These are phyloP conservation scores for Rasamsonia emersonii DNA, from an alignment of 2,329 filamentous ascomycete genomes.

Conservation along the genomic window DNA sequence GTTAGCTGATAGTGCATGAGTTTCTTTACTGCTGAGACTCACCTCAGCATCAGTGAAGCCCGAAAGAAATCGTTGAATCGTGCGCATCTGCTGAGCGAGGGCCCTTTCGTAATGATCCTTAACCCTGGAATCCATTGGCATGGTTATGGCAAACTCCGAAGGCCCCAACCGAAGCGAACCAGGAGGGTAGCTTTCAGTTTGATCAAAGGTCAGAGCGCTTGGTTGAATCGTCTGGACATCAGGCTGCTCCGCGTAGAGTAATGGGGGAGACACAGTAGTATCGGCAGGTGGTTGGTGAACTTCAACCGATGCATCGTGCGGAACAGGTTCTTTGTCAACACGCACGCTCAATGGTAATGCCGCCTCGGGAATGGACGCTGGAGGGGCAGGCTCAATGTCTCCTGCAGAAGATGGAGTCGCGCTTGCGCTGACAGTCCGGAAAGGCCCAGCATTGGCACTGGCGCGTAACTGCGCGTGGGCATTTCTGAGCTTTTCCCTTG, in stretches of 20 bases:
- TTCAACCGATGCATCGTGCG: constrained; percentile 14
- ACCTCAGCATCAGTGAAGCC: constrained; percentile 19
- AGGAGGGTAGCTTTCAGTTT: constrained; percentile 17
- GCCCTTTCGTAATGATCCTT: constrained; percentile 34
- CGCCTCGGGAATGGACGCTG: constrained; percentile 20
- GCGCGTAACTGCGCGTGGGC: constrained; percentile 21
- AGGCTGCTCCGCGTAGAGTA: constrained; percentile 14
- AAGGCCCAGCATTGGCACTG: constrained; percentile 10
- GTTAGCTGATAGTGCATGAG: too few relatives aligned
- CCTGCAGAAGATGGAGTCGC: constrained; percentile 35
- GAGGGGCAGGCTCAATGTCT: constrained; percentile 29
- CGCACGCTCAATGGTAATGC: constrained; percentile 28
- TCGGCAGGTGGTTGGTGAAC: constrained; percentile 16
- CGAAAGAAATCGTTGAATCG: constrained; percentile 22
- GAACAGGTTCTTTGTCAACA: constrained; percentile 19
- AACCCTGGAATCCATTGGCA: constrained; percentile 36
- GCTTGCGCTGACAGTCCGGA: constrained; percentile 18
- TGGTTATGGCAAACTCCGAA: constrained; percentile 32
- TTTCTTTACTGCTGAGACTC: constrained; percentile 7
- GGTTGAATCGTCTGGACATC: constrained; percentile 29
- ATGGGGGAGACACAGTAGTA: constrained; percentile 19
- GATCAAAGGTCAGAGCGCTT: constrained; percentile 23
- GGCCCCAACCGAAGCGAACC: constrained; percentile 29
- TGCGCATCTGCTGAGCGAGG: constrained; percentile 19
- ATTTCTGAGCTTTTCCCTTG: constrained; percentile 23